Base-by-base conservation (phyloP, 352 stramenopile genomes). In the Peronospora belbahrii region DNA sequence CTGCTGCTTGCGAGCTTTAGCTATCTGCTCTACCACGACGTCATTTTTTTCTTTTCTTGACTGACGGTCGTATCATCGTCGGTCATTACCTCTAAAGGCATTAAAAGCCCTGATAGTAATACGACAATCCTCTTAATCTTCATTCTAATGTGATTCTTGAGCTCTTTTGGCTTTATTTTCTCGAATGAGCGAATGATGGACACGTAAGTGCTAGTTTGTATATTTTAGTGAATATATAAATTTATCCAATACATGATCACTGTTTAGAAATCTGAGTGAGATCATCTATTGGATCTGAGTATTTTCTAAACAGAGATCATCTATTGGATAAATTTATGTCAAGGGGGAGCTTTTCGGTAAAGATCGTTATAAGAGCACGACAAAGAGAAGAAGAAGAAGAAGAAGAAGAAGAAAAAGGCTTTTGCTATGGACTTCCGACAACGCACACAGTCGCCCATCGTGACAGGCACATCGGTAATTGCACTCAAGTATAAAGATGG, bases 381-480 rank as follows among this genome's bases (percentile, higher is more conserved):
- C n/a, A n/a, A n/a, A n/a, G n/a, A n/a, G n/a, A n/a, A n/a, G 15
- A 39, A 46, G 11, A 40, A 48, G 40, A 40, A 52, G 6, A 15
- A 39, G 44, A 11, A 40, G 44, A 40, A 37, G 52, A 45, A 48
- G 24, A 17, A 31, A 48, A 31, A 52, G n/a, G 20, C 34, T 34
- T 37, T n/a, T 24, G 56, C 15, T 17, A 86, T 84, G 73, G 67
- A 88, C 46, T 65, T 62, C 36, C 62, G 75, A 36, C 82, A 93
- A 65, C 82, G 79, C 69, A 94, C 83, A 54, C 83, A 94, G 62
- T 86, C 71, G 54, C 96, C 96, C 34, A 98, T 99, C 44, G 95
- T 98, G 48, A 99, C 96, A 35, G 96, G 96, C 31, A 98, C 96
- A 17, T 98, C 95, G 35, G 96, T 99, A 36, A 83, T 99, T 46